phyloP scores from a whole-genome alignment of 208 protist genomes.

The Phytomonas francai region DNA sequence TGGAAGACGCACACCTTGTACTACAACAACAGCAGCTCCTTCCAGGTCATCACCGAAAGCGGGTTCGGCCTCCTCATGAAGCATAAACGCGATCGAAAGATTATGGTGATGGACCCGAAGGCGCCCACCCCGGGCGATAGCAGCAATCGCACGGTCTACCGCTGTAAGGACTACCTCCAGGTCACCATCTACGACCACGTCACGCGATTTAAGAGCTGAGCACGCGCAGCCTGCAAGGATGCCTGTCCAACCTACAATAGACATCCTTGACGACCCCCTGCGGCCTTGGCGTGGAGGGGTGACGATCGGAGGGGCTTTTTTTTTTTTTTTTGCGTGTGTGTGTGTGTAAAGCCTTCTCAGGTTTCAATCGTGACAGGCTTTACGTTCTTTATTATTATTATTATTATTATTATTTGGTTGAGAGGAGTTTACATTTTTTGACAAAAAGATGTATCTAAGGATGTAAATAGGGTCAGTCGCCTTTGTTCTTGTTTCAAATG shows the following conservation, averaged over 20 bases:
- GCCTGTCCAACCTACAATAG: background rate
- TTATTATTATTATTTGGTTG: too few relatives aligned
- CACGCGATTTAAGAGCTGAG: slow-evolving; percentile 85
- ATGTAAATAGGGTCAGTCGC: too few relatives aligned
- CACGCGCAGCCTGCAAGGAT: background rate
- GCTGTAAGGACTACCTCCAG: slow-evolving; percentile 95
- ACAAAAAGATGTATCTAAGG: too few relatives aligned
- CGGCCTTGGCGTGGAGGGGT: background rate
- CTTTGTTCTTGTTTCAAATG: too few relatives aligned
- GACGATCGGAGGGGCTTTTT: slow-evolving; percentile 2
- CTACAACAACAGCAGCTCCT: slow-evolving; percentile 92
- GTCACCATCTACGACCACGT: slow-evolving; percentile 90
- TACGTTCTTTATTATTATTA: too few relatives aligned
- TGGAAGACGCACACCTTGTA: slow-evolving; percentile 96
- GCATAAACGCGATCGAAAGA: slow-evolving; percentile 97
- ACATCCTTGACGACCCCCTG: background rate
- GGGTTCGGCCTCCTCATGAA: slow-evolving; percentile 96
- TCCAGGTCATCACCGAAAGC: slow-evolving; percentile 96
- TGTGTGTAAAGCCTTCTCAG: background rate
- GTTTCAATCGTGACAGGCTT: too few relatives aligned
- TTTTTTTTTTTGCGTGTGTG: slow-evolving; percentile 13
- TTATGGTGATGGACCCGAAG: slow-evolving; percentile 96
- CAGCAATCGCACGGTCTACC: slow-evolving; percentile 87
- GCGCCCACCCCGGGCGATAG: slow-evolving; percentile 88
- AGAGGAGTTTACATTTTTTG: too few relatives aligned